Evolutionary conservation across 2,329 filamentous ascomycete genomes (phyloP), one percentile per base, ranked within the genome.

Genomic region (Mycosphaerella arachidis): DNA sequence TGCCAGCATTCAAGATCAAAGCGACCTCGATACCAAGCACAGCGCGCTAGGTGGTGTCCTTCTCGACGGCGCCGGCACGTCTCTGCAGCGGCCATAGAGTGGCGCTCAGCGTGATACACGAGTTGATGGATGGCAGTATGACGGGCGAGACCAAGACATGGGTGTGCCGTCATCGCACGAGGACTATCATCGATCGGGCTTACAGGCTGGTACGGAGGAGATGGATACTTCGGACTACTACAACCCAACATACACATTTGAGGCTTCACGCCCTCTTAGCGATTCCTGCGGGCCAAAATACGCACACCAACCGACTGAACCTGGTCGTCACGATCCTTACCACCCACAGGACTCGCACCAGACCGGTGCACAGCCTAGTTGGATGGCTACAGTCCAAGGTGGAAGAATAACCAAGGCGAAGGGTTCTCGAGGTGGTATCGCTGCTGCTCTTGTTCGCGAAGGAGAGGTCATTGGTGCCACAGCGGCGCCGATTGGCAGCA

Each of bases 401-500:
- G 50, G 50, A 29, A 52, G 50, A 20, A n/a, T 52, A 29, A 33
- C 50, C n/a, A 52, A 52, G 50, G 30, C n/a, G 18, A 7, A 31
- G 24, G 29, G 29, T 16, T 3, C 7, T 50, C 16, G 18, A 9
- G 29, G 13, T 27, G 20, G 74, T 45, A 67, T 61, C 29, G 64
- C 63, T 18, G 74, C 74, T 3, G 82, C 79, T 10, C 82, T 82
- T 10, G 91, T 94, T 67, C 84, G 83, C 62, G 90, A 97, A 69
- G 94, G 94, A 18, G 92, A 97, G 66, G 79, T 96, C 30, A 92
- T 97, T 2, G 94, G 93, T 52, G 91, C 84, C 1, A 85, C 86
- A 52, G 92, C 93, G 1, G 90, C 92, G 10, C 92, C 96, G 73
- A 81, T 99, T 33, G 90, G 90, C 1, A 79, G 81, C 4, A 89